Evolutionary conservation across 305 asterid genomes (phyloP), one percentile per base, ranked within the genome.

Genomic region (Euphrasia arctica): DNA sequence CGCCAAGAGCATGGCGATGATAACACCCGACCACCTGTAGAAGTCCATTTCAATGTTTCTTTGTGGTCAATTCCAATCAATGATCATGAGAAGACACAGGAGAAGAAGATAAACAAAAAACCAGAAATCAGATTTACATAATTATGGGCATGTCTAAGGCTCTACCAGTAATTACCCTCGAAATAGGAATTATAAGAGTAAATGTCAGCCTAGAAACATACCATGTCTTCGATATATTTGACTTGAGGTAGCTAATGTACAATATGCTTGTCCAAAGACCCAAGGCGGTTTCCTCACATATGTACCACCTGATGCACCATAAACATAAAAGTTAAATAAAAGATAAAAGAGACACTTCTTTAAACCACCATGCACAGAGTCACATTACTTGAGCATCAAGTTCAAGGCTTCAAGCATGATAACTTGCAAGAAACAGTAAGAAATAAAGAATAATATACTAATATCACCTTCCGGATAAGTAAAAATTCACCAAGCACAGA

Each of bases 231-330:
- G 83, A 36, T 73, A 87, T 82, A 74, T 85, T 72, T 62, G 85
- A 83, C 78, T 82, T 80, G 62, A 93, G 91, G 79, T 76, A 90
- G 15, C 77, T 63, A 39, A 90, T 74, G 79, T 86, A 93, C 79
- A 90, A 73, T 62, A 81, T 78, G 79, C 82, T 59, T 42, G 98
- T 93, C 98, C 98, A 93, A 65, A 87, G 69, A 78, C 89, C 78
- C 80, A 93, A 70, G 45, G 83, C 84, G 59, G 97, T 77, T 82
- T 93, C 97, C 80, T 74, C 92, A 47, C 69, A 85, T 74, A 93
- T 79, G 84, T 90, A 93, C 97, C 91, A 93, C 98, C 98, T 90
- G 82, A 68, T 54, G 60, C 54, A 79, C 68, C 60, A 71, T 8
- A 64, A 13, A 61, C 28, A 52, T 28, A 56, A 11, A 54, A 25